phyloP scores from a whole-genome alignment of 2,329 filamentous ascomycete genomes.

The Nemania bipapillata region DNA sequence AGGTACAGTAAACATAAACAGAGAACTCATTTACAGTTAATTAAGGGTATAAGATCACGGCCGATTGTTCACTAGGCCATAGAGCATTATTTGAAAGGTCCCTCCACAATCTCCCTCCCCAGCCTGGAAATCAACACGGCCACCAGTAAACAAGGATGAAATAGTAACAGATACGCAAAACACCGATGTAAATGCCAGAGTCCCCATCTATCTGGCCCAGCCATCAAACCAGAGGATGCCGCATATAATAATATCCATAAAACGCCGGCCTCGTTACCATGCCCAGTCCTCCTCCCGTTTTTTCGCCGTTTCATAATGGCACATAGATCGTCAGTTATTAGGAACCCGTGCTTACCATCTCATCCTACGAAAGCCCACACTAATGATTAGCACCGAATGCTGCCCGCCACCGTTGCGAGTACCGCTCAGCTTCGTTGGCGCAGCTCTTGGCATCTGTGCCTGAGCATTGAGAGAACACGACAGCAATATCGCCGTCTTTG shows the following conservation, averaged over 20 bases:
- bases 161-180: slow-evolving; percentile 36
- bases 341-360: neutral
- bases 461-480: slow-evolving; percentile 80
- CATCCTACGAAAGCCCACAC: neutral
- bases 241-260: slow-evolving; percentile 36
- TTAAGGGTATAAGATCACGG: neutral
- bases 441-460: slow-evolving; percentile 68
- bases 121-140: neutral
- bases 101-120: slow-evolving; percentile 3
- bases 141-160: slow-evolving; percentile 24
- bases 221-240: slow-evolving; percentile 28
- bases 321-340: slow-evolving; percentile 22
- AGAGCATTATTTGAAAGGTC: neutral
- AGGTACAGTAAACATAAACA: neutral
- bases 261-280: slow-evolving; percentile 36
- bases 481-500: slow-evolving; percentile 84
- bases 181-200: slow-evolving; percentile 40
- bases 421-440: slow-evolving; percentile 72
- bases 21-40: slow-evolving; percentile 1
- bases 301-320: slow-evolving; percentile 22
- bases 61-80: neutral
- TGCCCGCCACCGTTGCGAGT: slow-evolving; percentile 60
- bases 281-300: neutral
- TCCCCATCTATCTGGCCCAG: slow-evolving; percentile 34
- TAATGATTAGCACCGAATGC: slow-evolving; percentile 51